These are phyloP conservation scores for Pythium aquatile DNA, from an alignment of 352 stramenopile species.

Conservation along the genomic window DNA sequence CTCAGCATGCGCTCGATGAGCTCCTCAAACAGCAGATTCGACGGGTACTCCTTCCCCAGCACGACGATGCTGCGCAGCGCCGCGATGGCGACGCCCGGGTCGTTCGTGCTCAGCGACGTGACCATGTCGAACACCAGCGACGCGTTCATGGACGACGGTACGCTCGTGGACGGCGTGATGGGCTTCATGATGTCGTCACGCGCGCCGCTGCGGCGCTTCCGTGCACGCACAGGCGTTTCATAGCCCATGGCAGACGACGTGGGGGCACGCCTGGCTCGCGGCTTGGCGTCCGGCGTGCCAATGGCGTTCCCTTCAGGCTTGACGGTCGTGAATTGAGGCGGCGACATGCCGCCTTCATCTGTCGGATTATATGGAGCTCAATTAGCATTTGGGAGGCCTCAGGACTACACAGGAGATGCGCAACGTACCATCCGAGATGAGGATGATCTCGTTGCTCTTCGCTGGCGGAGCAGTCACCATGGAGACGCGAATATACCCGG, in stretches of 20 bases:
- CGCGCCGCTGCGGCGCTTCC: conserved; percentile 38
- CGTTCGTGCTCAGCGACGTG: conserved; percentile 80
- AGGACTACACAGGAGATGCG: neutral
- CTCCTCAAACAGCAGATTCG: conserved; percentile 74
- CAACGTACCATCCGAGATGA: conserved; percentile 1
- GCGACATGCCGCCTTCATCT: neutral
- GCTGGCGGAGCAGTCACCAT: neutral
- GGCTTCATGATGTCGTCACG: conserved; percentile 42
- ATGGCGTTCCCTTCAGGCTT: neutral
- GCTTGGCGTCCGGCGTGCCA: neutral
- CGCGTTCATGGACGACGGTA: conserved; percentile 78
- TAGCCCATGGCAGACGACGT: neutral
- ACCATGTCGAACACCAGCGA: conserved; percentile 82
- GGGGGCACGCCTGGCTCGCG: neutral
- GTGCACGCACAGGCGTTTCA: conserved; percentile 17
- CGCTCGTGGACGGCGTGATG: conserved; percentile 51
- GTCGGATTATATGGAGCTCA: neutral
- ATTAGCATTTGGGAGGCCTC: neutral
- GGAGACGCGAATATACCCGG: neutral
- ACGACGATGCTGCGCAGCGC: conserved; percentile 80
- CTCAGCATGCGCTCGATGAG: conserved; percentile 81
- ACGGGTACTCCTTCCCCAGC: conserved; percentile 80
- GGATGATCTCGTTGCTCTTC: conserved; percentile 2
- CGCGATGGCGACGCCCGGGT: conserved; percentile 72
- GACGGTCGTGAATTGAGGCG: neutral